Evolutionary conservation across 768 basidiomycete genomes (phyloP), one percentile per base, ranked within the genome.

Genomic region (Boletus pseudopeckii): DNA sequence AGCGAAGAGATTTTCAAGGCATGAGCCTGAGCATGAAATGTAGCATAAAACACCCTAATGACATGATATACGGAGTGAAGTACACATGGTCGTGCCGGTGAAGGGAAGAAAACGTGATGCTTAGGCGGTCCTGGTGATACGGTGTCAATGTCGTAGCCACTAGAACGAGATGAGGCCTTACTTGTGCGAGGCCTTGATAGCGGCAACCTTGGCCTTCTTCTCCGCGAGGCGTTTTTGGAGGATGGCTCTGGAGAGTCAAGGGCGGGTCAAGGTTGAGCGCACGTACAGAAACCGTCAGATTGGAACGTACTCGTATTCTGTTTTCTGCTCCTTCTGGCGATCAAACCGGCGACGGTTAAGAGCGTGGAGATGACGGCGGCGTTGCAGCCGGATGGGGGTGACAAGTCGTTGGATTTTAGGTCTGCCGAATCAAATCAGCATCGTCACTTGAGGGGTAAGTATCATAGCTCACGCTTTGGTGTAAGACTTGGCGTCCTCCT

Each of bases 321-420:
- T 67, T 77, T 96, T 92, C 77, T 94, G 91, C 75, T 93, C 95
- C 79, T 93, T 93, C 80, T 96, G 94, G 72, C 78, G 81, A 68
- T 93, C 90, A 69, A 92, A 78, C 74, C 85, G 84, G 74, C 92
- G 84, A 71, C 87, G 85, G 76, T 92, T 88, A 77, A 98, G 83
- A 43, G 92, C 82, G 61, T 77, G 84, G 68, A 96, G 84, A 79
- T 91, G 93, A 64, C 96, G 90, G 74, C 92, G 89, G 75, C 94
- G 91, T 77, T 99, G 96, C 69, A 98, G 89, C 67, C 94, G 91
- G 68, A 90, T 69, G 64, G 95, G 95, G 44, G 94, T 98, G 64
- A 98, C 94, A 56, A 98, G 84, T 68, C 95, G 85, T 77, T 97
- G 93, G 72, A 98, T 97, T 80, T 96, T 96, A 67, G 95, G 93